Percentiles rank a stretch among this genome's conserved stretches.
Evolutionary conservation across 1,284 basidiomycete species (phyloP).

Genomic region (Takashimella koratensis): DNA sequence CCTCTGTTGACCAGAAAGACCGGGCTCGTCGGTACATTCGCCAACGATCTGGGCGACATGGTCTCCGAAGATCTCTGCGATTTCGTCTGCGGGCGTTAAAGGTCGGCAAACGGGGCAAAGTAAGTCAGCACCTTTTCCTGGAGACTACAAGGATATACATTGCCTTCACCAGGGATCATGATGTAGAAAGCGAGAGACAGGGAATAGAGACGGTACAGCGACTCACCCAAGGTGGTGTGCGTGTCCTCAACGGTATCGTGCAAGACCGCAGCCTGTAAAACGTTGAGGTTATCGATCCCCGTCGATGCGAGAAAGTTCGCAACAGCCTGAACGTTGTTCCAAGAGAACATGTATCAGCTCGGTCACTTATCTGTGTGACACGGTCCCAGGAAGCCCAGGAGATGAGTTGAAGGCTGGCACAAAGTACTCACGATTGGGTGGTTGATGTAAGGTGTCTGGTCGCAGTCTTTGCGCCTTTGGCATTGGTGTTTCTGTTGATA

Average conservation of each 20-base stretch:
- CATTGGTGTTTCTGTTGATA: slow-evolving; percentile 50
- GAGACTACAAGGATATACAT: too few relatives aligned
- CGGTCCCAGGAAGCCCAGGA: too few relatives aligned
- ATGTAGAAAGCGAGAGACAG: too few relatives aligned
- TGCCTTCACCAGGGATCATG: too few relatives aligned
- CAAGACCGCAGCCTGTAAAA: slow-evolving; percentile 48
- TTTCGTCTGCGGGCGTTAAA: slow-evolving; percentile 28
- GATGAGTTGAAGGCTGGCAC: too few relatives aligned
- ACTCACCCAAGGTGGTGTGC: slow-evolving; percentile 41
- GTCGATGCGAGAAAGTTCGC: slow-evolving; percentile 44
- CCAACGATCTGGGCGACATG: slow-evolving; percentile 47
- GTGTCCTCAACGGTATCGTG: slow-evolving; percentile 53
- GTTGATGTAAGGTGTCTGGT: slow-evolving; percentile 50
- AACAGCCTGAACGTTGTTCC: slow-evolving; percentile 30
- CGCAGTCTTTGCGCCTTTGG: slow-evolving; percentile 47
- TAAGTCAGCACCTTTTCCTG: neutral
- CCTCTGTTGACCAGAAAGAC: slow-evolving; percentile 31
- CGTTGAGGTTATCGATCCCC: slow-evolving; percentile 41
- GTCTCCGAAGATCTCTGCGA: slow-evolving; percentile 39
- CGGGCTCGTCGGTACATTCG: slow-evolving; percentile 44
- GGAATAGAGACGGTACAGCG: too few relatives aligned
- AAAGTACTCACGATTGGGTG: slow-evolving; percentile 39
- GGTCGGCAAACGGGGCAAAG: too few relatives aligned
- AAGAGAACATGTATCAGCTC: too few relatives aligned
- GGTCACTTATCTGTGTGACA: too few relatives aligned